Evolutionary conservation across 768 basidiomycete species (phyloP).

Genomic region (Panaeolus papilionaceus): DNA sequence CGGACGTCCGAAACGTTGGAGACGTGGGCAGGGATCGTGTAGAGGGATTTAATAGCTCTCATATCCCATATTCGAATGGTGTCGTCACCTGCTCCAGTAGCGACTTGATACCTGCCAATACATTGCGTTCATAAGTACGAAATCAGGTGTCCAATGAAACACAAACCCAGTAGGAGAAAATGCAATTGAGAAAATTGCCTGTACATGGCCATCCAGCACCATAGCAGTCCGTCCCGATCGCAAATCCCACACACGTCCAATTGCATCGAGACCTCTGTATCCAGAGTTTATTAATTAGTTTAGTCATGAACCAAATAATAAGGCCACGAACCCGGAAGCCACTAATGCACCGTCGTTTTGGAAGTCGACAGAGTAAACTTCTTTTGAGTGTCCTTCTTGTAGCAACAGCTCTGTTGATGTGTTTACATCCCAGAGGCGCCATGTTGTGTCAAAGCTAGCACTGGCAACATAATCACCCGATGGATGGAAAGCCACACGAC

Average conservation of each 20-base stretch:
- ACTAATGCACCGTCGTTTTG: constrained; percentile 93
- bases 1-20: constrained; percentile 95
- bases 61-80: constrained; percentile 99
- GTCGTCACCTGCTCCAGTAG: constrained; percentile 96
- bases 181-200: constrained; percentile 87
- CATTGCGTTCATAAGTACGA: constrained; percentile 16
- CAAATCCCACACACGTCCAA: constrained; percentile 97
- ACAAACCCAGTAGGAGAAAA: constrained; percentile 96
- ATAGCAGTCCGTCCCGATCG: constrained; percentile 95
- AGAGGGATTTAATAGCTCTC: constrained; percentile 88
- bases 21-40: constrained; percentile 95
- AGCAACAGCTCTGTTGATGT: constrained; percentile 82
- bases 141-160: neutral
- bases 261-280: constrained; percentile 89
- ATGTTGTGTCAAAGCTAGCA: constrained; percentile 96
- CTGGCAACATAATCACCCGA: constrained; percentile 94
- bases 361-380: constrained; percentile 95
- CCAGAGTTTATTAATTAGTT: constrained; percentile 16
- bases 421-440: constrained; percentile 95
- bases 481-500: constrained; percentile 95
- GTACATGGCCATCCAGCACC: constrained; percentile 97
- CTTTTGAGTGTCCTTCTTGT: constrained; percentile 97
- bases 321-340: constrained; percentile 81
- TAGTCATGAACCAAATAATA: neutral
- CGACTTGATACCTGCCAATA: constrained; percentile 86